Base-by-base conservation (phyloP, 352 stramenopile genomes). In the Peronosclerospora sorghi region DNA sequence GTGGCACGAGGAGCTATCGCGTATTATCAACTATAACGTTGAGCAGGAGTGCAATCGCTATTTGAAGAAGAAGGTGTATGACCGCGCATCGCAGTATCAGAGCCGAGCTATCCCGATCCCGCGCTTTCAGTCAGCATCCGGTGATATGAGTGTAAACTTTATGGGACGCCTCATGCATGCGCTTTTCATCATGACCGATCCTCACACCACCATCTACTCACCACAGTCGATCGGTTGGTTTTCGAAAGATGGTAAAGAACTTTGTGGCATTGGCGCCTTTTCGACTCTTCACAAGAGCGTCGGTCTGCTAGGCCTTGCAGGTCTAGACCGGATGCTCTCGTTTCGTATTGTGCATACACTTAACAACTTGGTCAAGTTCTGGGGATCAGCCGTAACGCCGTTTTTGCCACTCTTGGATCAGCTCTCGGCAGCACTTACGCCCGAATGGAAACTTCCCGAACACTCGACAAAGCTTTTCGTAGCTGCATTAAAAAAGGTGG, bases 11-110 rank as follows among this genome's bases (percentile, higher is more conserved):
- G 93, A 97, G 57, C 59, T 97, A 13, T 85, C 73, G 18, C 84
- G 93, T 13, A 94, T 97, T 48, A 95, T 97, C 47, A 95, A 93
- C 45, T 97, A 95, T 67, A 96, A 97, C 36, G 81, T 96, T n/a
- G 91, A 97, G 57, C 85, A 96, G 45, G 93, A 97, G 59, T 91
- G 80, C 70, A 96, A 97, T 53, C 88, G 89, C 7, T 97, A 96
- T 54, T 45, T 97, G 32, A 95, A 95, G 59, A 96, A 96, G 52
- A 96, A 96, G 45, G 86, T 96, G 19, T 88, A 95, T 46, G 84
- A 96, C 51, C 65, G 73, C 17, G 70, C 82, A 10, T 96, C 84
- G 4, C 83, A 92, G 52, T 96, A 86, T 45, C 88, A 96, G 51
- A 96, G 72, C 23, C 80, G 79, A 18, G 83, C 86, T 24, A 94